Percentiles rank a stretch among this genome's conserved stretches.
phyloP scores from a whole-genome alignment of 192 early-diverging fungal species.

The Phlyctochytrium bullatum region DNA sequence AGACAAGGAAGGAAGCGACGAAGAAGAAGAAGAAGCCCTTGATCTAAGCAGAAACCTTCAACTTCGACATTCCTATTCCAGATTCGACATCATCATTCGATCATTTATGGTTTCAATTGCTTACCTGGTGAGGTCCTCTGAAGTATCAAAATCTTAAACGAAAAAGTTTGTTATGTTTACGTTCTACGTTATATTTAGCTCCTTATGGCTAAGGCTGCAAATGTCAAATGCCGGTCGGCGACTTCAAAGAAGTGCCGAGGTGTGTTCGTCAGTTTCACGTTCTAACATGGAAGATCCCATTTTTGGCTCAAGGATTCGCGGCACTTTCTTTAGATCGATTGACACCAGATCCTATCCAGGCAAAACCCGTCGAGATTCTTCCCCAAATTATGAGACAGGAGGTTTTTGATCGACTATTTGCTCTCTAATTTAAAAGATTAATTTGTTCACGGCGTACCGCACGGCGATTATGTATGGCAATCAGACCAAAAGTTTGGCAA shows the following conservation, averaged over 20 bases:
- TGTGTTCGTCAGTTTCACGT: background rate
- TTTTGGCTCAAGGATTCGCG: background rate
- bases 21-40: background rate
- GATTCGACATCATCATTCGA: no score
- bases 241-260: slow-evolving; percentile 1
- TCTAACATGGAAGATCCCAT: background rate
- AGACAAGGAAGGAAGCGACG: background rate
- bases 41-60: no score
- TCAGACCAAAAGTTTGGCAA: background rate
- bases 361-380: background rate
- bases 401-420: background rate
- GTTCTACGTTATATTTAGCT: background rate
- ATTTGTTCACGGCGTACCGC: background rate
- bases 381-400: background rate
- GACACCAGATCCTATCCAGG: background rate
- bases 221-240: background rate
- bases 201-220: background rate
- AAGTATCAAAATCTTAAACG: no score
- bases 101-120: no score
- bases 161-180: background rate
- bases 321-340: background rate
- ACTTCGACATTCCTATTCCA: no score
- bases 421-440: background rate
- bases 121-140: no score
- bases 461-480: background rate